phyloP scores from a whole-genome alignment of 768 basidiomycete genomes.

The Kwoniella botswanensis region DNA sequence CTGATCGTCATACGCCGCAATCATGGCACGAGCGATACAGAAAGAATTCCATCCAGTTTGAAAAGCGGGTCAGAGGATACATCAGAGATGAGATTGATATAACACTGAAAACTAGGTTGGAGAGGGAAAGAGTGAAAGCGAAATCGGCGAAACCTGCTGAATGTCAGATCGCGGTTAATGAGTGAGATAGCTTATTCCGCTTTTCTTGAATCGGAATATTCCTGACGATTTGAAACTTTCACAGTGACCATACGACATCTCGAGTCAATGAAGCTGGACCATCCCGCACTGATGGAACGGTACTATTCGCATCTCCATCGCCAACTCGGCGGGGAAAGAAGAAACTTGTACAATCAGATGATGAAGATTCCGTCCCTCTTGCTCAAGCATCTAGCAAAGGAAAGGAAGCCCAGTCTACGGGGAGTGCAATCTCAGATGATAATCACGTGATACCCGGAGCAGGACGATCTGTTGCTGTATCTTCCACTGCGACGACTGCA shows the following conservation, averaged over 20 bases:
- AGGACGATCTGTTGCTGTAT: too few relatives aligned
- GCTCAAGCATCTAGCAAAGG: too few relatives aligned
- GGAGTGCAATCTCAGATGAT: too few relatives aligned
- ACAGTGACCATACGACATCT: background rate
- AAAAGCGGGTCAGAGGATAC: slow-evolving; percentile 26
- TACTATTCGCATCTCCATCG: too few relatives aligned
- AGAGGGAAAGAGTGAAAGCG: slow-evolving; percentile 37
- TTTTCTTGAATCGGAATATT: background rate
- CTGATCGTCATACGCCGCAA: slow-evolving; percentile 36
- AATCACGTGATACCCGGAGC: too few relatives aligned
- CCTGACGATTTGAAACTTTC: background rate
- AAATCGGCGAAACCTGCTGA: background rate
- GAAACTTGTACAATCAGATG: slow-evolving; percentile 17
- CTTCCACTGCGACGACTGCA: too few relatives aligned
- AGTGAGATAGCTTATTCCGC: too few relatives aligned
- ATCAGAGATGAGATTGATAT: slow-evolving; percentile 31
- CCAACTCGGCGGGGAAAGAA: background rate
- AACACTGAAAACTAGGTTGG: slow-evolving; percentile 34
- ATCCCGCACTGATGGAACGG: background rate
- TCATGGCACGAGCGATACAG: slow-evolving; percentile 55
- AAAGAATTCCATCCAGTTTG: slow-evolving; percentile 31
- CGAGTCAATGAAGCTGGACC: background rate
- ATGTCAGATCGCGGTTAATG: background rate
- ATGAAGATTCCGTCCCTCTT: background rate
- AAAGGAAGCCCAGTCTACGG: too few relatives aligned